phyloP scores from a whole-genome alignment of 73 alveolate genomes.

The Paramecium sexaurelia region DNA sequence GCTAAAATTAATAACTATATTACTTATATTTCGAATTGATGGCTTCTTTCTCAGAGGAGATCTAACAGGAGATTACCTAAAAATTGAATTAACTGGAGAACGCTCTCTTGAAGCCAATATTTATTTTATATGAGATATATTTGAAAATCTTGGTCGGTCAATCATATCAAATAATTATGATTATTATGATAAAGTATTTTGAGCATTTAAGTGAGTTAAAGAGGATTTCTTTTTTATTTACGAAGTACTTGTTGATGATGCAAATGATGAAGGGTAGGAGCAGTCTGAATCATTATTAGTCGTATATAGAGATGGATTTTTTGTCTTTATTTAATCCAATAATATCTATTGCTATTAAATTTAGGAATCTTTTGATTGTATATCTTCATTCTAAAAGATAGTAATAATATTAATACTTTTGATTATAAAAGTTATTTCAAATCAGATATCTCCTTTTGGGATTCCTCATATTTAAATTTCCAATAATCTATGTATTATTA shows the following conservation, averaged over 20 bases:
- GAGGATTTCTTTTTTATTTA: slow-evolving; percentile 40
- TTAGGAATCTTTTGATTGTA: background rate
- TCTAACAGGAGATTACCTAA: slow-evolving; percentile 43
- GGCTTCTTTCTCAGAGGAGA: slow-evolving; percentile 23
- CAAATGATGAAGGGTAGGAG: slow-evolving; percentile 46
- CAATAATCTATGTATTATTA: background rate
- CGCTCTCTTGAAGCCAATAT: slow-evolving; percentile 27
- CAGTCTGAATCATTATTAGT: slow-evolving; percentile 36
- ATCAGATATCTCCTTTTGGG: background rate
- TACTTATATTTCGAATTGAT: background rate
- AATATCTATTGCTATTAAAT: background rate
- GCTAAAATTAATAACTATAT: background rate
- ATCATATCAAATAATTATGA: slow-evolving; percentile 26
- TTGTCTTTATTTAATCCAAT: background rate
- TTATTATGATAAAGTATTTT: background rate
- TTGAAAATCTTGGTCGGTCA: slow-evolving; percentile 26
- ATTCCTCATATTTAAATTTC: background rate
- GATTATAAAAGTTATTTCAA: background rate
- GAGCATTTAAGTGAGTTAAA: background rate
- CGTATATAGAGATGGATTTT: slow-evolving; percentile 29
- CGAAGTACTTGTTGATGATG: slow-evolving; percentile 51
- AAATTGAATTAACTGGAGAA: background rate
- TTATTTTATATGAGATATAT: slow-evolving; percentile 19
- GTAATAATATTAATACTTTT: background rate
- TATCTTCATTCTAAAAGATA: background rate